phyloP scores from a whole-genome alignment of 768 basidiomycete genomes.

The Lanmaoa pseudosensibilis region DNA sequence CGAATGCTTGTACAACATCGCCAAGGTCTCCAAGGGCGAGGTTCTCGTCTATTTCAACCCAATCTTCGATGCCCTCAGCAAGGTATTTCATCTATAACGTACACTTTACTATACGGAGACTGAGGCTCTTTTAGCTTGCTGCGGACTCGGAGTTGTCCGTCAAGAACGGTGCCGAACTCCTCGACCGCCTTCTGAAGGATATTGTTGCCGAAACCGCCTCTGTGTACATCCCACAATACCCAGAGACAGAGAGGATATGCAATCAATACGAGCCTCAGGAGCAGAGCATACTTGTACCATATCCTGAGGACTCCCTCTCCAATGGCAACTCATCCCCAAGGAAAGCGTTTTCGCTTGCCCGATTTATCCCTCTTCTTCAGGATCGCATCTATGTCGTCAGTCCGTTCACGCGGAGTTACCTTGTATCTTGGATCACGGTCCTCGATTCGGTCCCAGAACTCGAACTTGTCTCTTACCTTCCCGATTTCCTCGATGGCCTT shows the following conservation, averaged over 20 bases:
- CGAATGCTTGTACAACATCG: constrained; percentile 97
- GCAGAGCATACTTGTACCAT: constrained; percentile 61
- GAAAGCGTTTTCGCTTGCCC: constrained; percentile 90
- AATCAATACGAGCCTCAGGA: constrained; percentile 42
- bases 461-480: constrained; percentile 91
- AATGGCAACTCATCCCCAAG: constrained; percentile 38
- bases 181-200: constrained; percentile 96
- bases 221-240: constrained; percentile 86
- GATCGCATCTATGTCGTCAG: constrained; percentile 95
- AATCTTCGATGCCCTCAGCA: constrained; percentile 95
- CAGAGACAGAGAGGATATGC: constrained; percentile 71
- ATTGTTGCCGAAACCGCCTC: constrained; percentile 97
- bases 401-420: constrained; percentile 92
- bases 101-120: constrained; percentile 4
- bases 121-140: constrained; percentile 63
- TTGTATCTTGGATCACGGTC: constrained; percentile 96
- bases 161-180: constrained; percentile 95
- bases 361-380: constrained; percentile 90
- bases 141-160: constrained; percentile 95
- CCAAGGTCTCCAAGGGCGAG: constrained; percentile 96
- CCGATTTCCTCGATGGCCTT: constrained; percentile 92
- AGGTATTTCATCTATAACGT: constrained; percentile 51
- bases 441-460: constrained; percentile 96
- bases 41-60: constrained; percentile 97
- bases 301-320: constrained; percentile 48